A percentile compares a stretch with the other conserved stretches of the same genome.
Evolutionary conservation across 1,284 basidiomycete species (phyloP).

Genomic region (Ceratobasidium sp.): DNA sequence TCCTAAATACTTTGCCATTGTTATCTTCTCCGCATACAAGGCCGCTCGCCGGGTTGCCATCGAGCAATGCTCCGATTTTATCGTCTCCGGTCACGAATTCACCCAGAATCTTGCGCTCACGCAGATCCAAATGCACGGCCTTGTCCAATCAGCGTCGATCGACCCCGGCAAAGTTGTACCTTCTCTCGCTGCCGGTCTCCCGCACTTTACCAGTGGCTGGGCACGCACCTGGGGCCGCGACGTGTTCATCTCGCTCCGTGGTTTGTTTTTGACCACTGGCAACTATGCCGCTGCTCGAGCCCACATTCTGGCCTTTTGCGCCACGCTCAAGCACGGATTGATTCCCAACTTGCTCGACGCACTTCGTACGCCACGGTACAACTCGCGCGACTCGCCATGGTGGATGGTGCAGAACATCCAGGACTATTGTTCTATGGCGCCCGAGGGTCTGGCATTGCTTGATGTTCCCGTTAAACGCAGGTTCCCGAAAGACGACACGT

Average conservation of each 20-base stretch:
- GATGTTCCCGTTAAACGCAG: slow-evolving; percentile 84
- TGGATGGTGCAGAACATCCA: slow-evolving; percentile 99
- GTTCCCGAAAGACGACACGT: slow-evolving; percentile 92
- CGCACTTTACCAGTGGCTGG: slow-evolving; percentile 91
- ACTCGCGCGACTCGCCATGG: slow-evolving; percentile 93
- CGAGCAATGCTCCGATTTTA: slow-evolving; percentile 86
- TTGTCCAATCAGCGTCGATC: slow-evolving; percentile 86
- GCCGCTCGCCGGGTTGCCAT: slow-evolving; percentile 79
- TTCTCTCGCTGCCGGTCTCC: slow-evolving; percentile 90
- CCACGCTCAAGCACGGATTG: slow-evolving; percentile 79
- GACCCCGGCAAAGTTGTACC: slow-evolving; percentile 71
- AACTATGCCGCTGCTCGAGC: slow-evolving; percentile 83
- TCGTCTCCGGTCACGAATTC: slow-evolving; percentile 83
- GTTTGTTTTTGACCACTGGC: slow-evolving; percentile 90
- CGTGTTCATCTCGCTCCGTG: slow-evolving; percentile 91
- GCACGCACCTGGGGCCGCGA: slow-evolving; percentile 97
- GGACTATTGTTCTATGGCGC: slow-evolving; percentile 86
- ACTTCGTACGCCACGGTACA: slow-evolving; percentile 82
- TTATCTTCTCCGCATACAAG: slow-evolving; percentile 90
- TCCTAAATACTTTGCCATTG: slow-evolving; percentile 91
- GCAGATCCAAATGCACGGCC: slow-evolving; percentile 90
- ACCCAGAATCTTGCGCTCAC: slow-evolving; percentile 87
- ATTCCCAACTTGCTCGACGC: slow-evolving; percentile 95
- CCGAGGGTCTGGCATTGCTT: slow-evolving; percentile 83
- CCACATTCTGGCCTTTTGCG: slow-evolving; percentile 89